Percentiles rank a stretch among this genome's conserved stretches.
Evolutionary conservation across 2,329 filamentous ascomycete species (phyloP).

Genomic region (Paramyrothecium sp.): DNA sequence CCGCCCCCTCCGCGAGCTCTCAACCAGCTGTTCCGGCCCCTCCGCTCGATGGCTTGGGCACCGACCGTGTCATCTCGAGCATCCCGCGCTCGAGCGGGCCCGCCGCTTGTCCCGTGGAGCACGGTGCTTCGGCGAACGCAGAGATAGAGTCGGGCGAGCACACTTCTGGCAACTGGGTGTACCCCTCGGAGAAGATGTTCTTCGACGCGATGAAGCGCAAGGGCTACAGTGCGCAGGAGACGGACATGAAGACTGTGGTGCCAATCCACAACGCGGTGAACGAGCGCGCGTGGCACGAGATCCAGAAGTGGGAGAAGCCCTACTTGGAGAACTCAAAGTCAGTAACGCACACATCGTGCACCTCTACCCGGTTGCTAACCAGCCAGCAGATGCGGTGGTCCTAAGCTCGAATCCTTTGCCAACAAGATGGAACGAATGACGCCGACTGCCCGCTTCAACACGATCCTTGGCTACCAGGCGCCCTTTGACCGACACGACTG

Average conservation of each 20-base stretch:
- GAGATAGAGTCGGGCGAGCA: conserved; percentile 77
- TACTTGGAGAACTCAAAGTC: conserved; percentile 57
- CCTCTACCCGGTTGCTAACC: conserved; percentile 8
- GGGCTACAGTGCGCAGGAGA: conserved; percentile 66
- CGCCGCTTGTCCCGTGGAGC: conserved; percentile 36
- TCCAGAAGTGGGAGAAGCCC: conserved; percentile 81
- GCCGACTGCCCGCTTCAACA: conserved; percentile 80
- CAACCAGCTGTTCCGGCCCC: conserved; percentile 7
- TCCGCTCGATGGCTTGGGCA: conserved; percentile 47
- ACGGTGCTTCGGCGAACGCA: conserved; percentile 59
- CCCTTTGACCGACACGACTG: conserved; percentile 98
- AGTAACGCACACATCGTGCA: neutral
- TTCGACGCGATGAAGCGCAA: conserved; percentile 97
- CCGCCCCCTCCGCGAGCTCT: conserved; percentile 15
- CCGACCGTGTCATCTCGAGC: conserved; percentile 71
- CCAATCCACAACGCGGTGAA: conserved; percentile 99
- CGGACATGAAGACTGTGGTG: conserved; percentile 88
- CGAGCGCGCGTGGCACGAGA: conserved; percentile 92
- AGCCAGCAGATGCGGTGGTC: conserved; percentile 60
- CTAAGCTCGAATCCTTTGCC: conserved; percentile 78
- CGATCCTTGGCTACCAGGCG: conserved; percentile 79
- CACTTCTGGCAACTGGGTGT: conserved; percentile 87
- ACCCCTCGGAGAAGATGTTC: conserved; percentile 96
- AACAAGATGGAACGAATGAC: conserved; percentile 71
- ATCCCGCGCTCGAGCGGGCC: conserved; percentile 64